phyloP scores from a whole-genome alignment of 306 rosid genomes.

The Crotalaria pallida region DNA sequence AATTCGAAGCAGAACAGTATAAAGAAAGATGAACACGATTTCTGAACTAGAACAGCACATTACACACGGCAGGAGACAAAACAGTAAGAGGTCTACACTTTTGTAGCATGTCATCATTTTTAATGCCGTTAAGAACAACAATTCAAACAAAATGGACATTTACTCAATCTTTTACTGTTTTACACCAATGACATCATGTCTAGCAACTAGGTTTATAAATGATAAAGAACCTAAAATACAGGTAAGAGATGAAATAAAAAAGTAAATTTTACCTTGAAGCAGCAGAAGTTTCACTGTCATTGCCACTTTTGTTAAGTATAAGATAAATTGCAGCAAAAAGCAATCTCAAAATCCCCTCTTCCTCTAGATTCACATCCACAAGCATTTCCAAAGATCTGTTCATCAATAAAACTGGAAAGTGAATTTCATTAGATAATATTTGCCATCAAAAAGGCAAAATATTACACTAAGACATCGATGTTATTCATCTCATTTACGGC shows the following conservation, averaged over 20 bases:
- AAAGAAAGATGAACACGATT: too few species aligned
- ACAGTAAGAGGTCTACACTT: too few species aligned
- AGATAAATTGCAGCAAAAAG: conserved; percentile 83
- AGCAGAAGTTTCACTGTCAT: conserved; percentile 78
- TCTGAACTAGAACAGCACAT: too few species aligned
- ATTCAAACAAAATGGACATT: conserved; percentile 8
- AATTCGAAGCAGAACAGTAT: too few species aligned
- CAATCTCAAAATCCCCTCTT: conserved; percentile 84
- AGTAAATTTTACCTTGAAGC: conserved; percentile 71
- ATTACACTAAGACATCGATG: conserved; percentile 10
- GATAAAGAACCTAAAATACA: conserved; percentile 15
- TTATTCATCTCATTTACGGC: conserved; percentile 14
- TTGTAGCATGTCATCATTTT: too few species aligned
- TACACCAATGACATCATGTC: not conserved
- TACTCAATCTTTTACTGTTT: not conserved
- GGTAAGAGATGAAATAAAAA: conserved; percentile 4
- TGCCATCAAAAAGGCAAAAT: conserved; percentile 25
- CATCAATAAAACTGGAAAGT: conserved; percentile 48
- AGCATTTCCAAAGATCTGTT: conserved; percentile 95
- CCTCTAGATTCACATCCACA: conserved; percentile 76
- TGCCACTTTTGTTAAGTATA: conserved; percentile 66
- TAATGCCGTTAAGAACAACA: too few species aligned
- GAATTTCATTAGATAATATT: conserved; percentile 44
- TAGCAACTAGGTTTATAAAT: conserved; percentile 4
- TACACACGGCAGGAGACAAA: too few species aligned